Evolutionary conservation across 345 rosid species (phyloP).

Genomic region (Physaria fendleri): DNA sequence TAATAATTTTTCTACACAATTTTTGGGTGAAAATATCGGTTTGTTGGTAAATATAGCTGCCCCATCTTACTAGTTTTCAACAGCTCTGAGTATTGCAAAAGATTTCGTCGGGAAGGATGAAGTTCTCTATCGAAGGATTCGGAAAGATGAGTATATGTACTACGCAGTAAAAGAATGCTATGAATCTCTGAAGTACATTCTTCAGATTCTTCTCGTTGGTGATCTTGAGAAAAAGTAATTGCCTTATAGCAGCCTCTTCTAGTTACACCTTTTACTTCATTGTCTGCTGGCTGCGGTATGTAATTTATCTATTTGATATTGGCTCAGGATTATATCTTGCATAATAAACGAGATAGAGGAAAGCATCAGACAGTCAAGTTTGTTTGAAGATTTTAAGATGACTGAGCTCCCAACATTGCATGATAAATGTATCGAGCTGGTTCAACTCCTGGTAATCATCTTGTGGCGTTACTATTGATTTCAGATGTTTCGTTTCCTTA

Average conservation of each 20-base stretch:
- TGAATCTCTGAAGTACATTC: conserved; percentile 75
- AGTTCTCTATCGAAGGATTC: conserved; percentile 59
- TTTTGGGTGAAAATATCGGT: conserved; percentile 3
- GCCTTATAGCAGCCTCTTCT: not conserved
- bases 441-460: conserved; percentile 74
- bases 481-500: conserved; percentile 1
- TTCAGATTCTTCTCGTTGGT: conserved; percentile 75
- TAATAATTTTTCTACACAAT: not conserved
- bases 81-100: conserved; percentile 75
- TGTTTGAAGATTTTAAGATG: conserved; percentile 72
- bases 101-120: conserved; percentile 68
- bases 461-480: conserved; percentile 8
- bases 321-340: conserved; percentile 50
- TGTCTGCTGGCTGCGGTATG: conserved; percentile 9
- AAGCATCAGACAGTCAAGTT: conserved; percentile 57
- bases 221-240: conserved; percentile 74
- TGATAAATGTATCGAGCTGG: conserved; percentile 53
- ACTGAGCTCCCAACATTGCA: conserved; percentile 59
- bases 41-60: conserved; percentile 30
- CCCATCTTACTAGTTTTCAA: conserved; percentile 57
- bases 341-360: conserved; percentile 63
- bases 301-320: not conserved
- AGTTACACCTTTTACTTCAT: not conserved
- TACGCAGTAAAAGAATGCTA: conserved; percentile 79
- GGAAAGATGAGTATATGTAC: conserved; percentile 82